Percentiles rank a stretch among this genome's conserved stretches.
phyloP scores from a whole-genome alignment of 2,329 filamentous ascomycete genomes.

The Onygena corvina region DNA sequence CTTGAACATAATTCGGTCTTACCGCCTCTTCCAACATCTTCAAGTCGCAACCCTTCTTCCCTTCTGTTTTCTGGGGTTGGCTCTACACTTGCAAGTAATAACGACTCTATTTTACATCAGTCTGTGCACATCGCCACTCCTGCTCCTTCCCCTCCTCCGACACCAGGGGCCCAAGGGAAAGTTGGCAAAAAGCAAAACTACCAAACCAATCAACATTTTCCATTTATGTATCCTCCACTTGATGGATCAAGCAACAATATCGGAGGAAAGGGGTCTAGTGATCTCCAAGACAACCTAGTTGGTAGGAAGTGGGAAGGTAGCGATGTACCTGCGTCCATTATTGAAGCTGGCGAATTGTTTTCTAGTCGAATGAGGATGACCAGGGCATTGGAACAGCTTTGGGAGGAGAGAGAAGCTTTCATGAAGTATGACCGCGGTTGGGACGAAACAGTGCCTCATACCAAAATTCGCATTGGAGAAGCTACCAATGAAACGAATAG shows the following conservation, averaged over 20 bases:
- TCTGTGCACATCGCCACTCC: slow-evolving; percentile 98
- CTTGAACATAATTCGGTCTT: slow-evolving; percentile 83
- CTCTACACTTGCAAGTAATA: slow-evolving; percentile 34
- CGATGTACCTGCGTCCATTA: slow-evolving; percentile 82
- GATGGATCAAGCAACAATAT: slow-evolving; percentile 80
- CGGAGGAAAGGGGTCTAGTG: slow-evolving; percentile 75
- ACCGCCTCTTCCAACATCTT: slow-evolving; percentile 64
- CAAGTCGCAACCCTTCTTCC: slow-evolving; percentile 49
- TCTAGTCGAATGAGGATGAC: slow-evolving; percentile 83
- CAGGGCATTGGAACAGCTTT: slow-evolving; percentile 78
- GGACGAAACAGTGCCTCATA: slow-evolving; percentile 42
- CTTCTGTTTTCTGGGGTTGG: slow-evolving; percentile 49
- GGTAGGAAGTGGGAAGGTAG: slow-evolving; percentile 75
- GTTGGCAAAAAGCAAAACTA: slow-evolving; percentile 98
- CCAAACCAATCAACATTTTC: slow-evolving; percentile 97
- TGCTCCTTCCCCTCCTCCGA: slow-evolving; percentile 87
- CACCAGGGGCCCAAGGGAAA: slow-evolving; percentile 76
- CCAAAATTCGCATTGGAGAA: slow-evolving; percentile 30
- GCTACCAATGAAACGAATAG: slow-evolving; percentile 16
- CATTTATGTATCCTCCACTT: slow-evolving; percentile 89
- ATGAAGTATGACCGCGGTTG: slow-evolving; percentile 88
- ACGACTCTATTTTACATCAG: slow-evolving; percentile 74
- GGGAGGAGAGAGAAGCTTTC: slow-evolving; percentile 85
- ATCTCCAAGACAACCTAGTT: slow-evolving; percentile 50
- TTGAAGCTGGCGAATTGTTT: slow-evolving; percentile 89